A percentile compares a stretch with the other conserved stretches of the same genome.
Evolutionary conservation across 495 filamentous ascomycete genomes (phyloP).

Genomic region (Penicillium cinerascens): DNA sequence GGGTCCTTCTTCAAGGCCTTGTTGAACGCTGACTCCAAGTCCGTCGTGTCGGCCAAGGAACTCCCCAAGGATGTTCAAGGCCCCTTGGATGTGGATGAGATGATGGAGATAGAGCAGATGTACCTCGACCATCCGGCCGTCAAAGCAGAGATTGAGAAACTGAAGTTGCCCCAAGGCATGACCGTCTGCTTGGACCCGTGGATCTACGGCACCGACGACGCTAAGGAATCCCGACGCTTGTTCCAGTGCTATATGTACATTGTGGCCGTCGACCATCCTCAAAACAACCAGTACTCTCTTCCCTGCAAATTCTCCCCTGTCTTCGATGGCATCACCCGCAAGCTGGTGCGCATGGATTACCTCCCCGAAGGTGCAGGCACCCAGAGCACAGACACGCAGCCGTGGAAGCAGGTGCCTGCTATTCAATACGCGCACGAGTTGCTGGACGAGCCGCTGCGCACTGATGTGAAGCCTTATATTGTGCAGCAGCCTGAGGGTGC

Average conservation of each 20-base stretch:
- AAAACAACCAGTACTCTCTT: slow-evolving; percentile 72
- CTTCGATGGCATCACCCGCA: slow-evolving; percentile 58
- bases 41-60: slow-evolving; percentile 37
- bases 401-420: slow-evolving; percentile 49
- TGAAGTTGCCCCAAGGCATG: slow-evolving; percentile 37
- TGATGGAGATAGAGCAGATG: slow-evolving; percentile 39
- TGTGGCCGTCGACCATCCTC: slow-evolving; percentile 34
- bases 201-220: slow-evolving; percentile 44
- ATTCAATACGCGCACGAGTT: slow-evolving; percentile 49
- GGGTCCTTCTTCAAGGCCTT: slow-evolving; percentile 42
- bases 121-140: slow-evolving; percentile 40
- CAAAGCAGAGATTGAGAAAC: slow-evolving; percentile 41
- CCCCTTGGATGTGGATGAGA: slow-evolving; percentile 40
- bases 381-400: slow-evolving; percentile 32
- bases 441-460: slow-evolving; percentile 37
- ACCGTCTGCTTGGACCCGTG: slow-evolving; percentile 44
- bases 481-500: slow-evolving; percentile 75
- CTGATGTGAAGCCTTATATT: slow-evolving; percentile 71
- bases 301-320: slow-evolving; percentile 78
- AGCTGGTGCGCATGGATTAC: slow-evolving; percentile 56
- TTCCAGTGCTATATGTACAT: slow-evolving; percentile 48
- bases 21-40: slow-evolving; percentile 40
- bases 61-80: slow-evolving; percentile 41
- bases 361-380: slow-evolving; percentile 38
- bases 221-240: slow-evolving; percentile 34